Evolutionary conservation across 2,329 filamentous ascomycete species (phyloP).

Genomic region (Beauveria rudraprayagi): DNA sequence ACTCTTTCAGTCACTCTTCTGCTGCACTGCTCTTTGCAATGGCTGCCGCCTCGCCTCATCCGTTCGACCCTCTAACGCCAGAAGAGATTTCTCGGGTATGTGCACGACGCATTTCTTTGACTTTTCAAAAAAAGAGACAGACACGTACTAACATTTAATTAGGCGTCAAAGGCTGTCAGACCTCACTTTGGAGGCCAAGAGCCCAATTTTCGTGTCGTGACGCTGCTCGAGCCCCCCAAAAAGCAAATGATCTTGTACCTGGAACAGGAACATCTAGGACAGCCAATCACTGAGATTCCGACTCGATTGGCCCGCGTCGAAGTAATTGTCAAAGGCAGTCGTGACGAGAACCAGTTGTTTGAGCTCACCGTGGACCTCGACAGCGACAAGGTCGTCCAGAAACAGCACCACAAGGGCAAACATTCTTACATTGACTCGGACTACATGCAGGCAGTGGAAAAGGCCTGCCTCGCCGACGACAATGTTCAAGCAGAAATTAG

Average conservation of each 20-base stretch:
- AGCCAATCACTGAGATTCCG: constrained; percentile 14
- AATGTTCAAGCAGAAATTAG: constrained; percentile 35
- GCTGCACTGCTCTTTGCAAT: neutral
- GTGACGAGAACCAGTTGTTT: constrained; percentile 18
- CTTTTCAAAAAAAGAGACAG: neutral
- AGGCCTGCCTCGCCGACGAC: constrained; percentile 35
- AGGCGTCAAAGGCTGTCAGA: constrained; percentile 19
- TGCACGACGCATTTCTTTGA: neutral
- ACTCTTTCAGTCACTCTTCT: neutral
- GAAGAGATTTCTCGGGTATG: constrained; percentile 19
- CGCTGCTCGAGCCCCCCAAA: constrained; percentile 42
- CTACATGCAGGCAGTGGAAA: constrained; percentile 41
- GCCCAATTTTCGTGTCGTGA: constrained; percentile 41
- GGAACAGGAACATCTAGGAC: constrained; percentile 28
- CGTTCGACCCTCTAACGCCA: constrained; percentile 20
- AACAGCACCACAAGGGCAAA: constrained; percentile 29
- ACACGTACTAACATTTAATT: neutral
- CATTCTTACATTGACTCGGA: constrained; percentile 40
- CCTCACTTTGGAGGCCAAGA: constrained; percentile 16
- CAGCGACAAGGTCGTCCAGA: constrained; percentile 12
- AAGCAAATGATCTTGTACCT: constrained; percentile 37
- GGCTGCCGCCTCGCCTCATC: constrained; percentile 13
- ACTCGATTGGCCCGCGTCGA: constrained; percentile 32
- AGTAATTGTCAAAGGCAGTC: constrained; percentile 18
- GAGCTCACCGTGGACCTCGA: constrained; percentile 25